These are phyloP conservation scores for Aristolochia californica DNA, from an alignment of 164 flowering plant species.

Conservation along the genomic window DNA sequence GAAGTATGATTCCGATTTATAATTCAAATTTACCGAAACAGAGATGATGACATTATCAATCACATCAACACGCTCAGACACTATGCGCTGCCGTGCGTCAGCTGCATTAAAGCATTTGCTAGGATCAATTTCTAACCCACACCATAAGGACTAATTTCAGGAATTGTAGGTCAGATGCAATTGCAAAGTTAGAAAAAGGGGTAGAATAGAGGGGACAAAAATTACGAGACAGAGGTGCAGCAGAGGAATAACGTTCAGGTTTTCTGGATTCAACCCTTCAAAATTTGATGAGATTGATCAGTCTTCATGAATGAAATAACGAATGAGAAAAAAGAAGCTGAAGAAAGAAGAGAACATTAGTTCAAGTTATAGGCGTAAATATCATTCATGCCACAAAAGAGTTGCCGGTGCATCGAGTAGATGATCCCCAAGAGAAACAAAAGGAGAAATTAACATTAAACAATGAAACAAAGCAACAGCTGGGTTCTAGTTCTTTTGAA, in stretches of 20 bases:
- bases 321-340: background rate
- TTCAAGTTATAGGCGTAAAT: too few species aligned
- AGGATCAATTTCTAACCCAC: too few species aligned
- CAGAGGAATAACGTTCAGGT: constrained; percentile 98
- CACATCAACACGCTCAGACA: constrained; percentile 92
- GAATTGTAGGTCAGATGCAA: too few species aligned
- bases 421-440: too few species aligned
- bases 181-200: too few species aligned
- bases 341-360: background rate
- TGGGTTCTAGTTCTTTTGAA: too few species aligned
- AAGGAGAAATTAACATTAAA: too few species aligned
- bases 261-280: constrained; percentile 97
- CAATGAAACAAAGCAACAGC: too few species aligned
- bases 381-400: too few species aligned
- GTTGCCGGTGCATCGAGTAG: too few species aligned
- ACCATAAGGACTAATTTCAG: too few species aligned
- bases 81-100: constrained; percentile 93
- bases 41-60: constrained; percentile 82
- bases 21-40: constrained; percentile 51
- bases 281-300: constrained; percentile 17
- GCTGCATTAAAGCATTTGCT: constrained; percentile 33
- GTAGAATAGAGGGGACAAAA: background rate
- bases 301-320: background rate
- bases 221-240: constrained; percentile 91
- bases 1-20: too few species aligned